Percentiles rank a stretch among this genome's conserved stretches.
Conservation (phyloP, 768 basidiomycete genomes). For the Boletus barrowsii region DNA sequence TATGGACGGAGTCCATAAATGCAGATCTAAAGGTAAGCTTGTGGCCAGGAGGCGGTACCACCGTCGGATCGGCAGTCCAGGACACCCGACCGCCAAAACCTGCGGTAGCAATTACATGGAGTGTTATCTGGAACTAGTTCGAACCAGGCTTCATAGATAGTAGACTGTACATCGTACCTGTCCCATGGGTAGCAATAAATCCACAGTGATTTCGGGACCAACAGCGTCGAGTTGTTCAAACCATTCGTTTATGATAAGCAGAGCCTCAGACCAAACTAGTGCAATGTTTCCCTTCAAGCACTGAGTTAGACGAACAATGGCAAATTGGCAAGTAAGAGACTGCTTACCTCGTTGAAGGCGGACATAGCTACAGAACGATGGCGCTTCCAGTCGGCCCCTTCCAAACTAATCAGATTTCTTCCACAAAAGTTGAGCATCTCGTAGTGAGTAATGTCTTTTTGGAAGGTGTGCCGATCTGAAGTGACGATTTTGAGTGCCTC, state of each 20-base stretch:
- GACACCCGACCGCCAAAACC: slow-evolving; percentile 40
- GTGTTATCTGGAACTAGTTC: slow-evolving; percentile 25
- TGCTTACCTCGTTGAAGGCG: slow-evolving; percentile 47
- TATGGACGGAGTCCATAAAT: slow-evolving; percentile 15
- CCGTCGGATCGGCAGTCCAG: slow-evolving; percentile 31
- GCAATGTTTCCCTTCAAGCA: slow-evolving; percentile 40
- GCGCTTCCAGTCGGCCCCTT: slow-evolving; percentile 46
- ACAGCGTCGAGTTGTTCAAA: slow-evolving; percentile 34
- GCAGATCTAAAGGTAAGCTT: slow-evolving; percentile 39
- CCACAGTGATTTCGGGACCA: slow-evolving; percentile 19
- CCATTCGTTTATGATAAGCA: slow-evolving; percentile 41
- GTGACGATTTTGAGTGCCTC: slow-evolving; percentile 39
- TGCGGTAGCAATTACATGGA: slow-evolving; percentile 41
- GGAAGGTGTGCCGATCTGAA: slow-evolving; percentile 35
- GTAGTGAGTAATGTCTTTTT: slow-evolving; percentile 40
- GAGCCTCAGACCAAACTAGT: slow-evolving; percentile 47
- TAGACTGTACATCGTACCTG: slow-evolving; percentile 10
- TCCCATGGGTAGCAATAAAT: slow-evolving; percentile 9
- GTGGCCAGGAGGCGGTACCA: slow-evolving; percentile 28
- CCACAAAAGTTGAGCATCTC: slow-evolving; percentile 47
- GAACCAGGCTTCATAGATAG: neutral
- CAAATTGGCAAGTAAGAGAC: neutral
- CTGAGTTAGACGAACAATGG: neutral
- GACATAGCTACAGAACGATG: slow-evolving; percentile 44
- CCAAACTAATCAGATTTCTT: slow-evolving; percentile 39